phyloP scores from a whole-genome alignment of 768 basidiomycete genomes.

The Thelephora ganbajun region DNA sequence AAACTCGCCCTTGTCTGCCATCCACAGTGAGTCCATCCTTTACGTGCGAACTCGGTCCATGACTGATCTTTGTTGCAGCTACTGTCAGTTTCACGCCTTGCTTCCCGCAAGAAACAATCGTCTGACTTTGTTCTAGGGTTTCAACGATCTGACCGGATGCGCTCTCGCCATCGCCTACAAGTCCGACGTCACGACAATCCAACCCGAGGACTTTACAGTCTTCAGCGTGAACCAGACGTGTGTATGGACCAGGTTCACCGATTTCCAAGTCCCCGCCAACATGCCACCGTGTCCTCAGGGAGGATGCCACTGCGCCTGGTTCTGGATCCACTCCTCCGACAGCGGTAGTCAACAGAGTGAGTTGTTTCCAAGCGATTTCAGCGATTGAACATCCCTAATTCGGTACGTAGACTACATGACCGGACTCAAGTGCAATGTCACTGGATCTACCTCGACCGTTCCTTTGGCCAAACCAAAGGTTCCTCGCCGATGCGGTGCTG shows the following conservation, averaged over 20 bases:
- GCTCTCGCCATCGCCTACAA: conserved; percentile 70
- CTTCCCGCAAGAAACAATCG: background rate
- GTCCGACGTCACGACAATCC: conserved; percentile 35
- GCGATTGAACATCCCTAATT: background rate
- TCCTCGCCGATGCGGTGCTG: conserved; percentile 52
- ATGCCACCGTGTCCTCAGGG: conserved; percentile 57
- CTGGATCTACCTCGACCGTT: conserved; percentile 34
- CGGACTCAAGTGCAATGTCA: conserved; percentile 55
- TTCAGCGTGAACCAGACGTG: conserved; percentile 59
- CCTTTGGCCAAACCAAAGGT: conserved; percentile 41
- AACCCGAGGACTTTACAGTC: conserved; percentile 52
- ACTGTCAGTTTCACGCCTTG: background rate
- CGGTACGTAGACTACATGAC: conserved; percentile 52
- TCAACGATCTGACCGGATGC: conserved; percentile 45
- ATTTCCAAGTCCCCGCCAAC: conserved; percentile 48
- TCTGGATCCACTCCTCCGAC: conserved; percentile 48
- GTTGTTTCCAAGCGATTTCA: conserved; percentile 8
- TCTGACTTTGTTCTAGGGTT: conserved; percentile 12
- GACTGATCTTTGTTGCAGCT: background rate
- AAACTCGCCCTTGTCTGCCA: conserved; percentile 25
- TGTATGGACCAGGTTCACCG: conserved; percentile 53
- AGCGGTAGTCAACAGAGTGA: conserved; percentile 52
- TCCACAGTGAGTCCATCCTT: conserved; percentile 30
- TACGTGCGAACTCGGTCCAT: background rate
- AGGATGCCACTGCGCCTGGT: conserved; percentile 50